Evolutionary conservation across 495 filamentous ascomycete species (phyloP).

Genomic region (Lophiotrema nucula): DNA sequence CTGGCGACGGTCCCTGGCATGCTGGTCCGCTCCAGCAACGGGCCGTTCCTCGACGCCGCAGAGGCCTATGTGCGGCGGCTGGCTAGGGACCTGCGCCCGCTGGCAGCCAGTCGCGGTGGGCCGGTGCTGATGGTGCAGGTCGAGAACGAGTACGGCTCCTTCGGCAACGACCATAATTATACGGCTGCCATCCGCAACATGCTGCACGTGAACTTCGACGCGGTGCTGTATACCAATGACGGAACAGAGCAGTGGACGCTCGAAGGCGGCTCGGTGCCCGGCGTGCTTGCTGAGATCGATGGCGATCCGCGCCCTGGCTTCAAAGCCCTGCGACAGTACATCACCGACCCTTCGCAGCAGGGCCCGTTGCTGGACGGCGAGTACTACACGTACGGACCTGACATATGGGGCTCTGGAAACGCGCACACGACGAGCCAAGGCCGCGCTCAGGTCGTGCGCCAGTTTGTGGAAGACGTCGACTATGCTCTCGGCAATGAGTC

Average conservation of each 20-base stretch:
- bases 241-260: conserved; percentile 45
- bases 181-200: conserved; percentile 43
- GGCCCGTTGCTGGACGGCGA: conserved; percentile 49
- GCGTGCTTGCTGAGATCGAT: conserved; percentile 47
- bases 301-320: conserved; percentile 48
- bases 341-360: conserved; percentile 43
- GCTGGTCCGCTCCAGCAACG: conserved; percentile 44
- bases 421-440: conserved; percentile 6
- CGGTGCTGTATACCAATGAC: conserved; percentile 51
- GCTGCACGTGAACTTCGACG: conserved; percentile 40
- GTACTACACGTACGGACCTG: conserved; percentile 45
- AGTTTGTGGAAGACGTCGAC: conserved; percentile 41
- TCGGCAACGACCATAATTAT: conserved; percentile 45
- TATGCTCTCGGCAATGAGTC: conserved; percentile 43
- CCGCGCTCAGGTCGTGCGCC: conserved; percentile 3
- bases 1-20: conserved; percentile 43
- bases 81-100: conserved; percentile 38
- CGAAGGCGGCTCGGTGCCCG: conserved; percentile 44
- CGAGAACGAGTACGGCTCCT: conserved; percentile 53
- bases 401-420: conserved; percentile 31
- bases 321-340: conserved; percentile 42
- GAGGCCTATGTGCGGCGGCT: conserved; percentile 42
- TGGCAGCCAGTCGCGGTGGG: conserved; percentile 45
- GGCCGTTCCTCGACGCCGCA: conserved; percentile 42
- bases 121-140: conserved; percentile 51